Conservation (phyloP, 306 rosid genomes). For the Adenanthera pavonina region DNA sequence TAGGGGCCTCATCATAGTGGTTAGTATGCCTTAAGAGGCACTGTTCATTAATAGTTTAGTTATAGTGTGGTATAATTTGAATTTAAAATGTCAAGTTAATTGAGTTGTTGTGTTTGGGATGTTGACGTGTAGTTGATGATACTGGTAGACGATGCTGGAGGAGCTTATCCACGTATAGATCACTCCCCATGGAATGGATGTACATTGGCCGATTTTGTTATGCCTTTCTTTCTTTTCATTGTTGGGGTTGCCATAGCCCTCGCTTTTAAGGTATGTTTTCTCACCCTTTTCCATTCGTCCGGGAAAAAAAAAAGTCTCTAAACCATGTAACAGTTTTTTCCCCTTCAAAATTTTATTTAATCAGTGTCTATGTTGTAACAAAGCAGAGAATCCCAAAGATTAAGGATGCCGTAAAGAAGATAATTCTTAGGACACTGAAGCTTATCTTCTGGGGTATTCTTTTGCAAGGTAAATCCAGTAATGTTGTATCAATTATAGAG, state of each 20-base stretch:
- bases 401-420: slow-evolving; percentile 51
- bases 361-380: not conserved
- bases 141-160: slow-evolving; percentile 76
- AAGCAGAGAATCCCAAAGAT: slow-evolving; percentile 54
- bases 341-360: not conserved
- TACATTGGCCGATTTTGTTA: slow-evolving; percentile 76
- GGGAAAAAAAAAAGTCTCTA: no score
- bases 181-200: slow-evolving; percentile 88
- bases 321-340: no score
- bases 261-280: slow-evolving; percentile 60
- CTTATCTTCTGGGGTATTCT: slow-evolving; percentile 77
- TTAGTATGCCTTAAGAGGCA: slow-evolving; percentile 8
- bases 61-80: not conserved
- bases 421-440: slow-evolving; percentile 61
- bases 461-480: slow-evolving; percentile 59
- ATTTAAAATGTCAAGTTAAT: not conserved
- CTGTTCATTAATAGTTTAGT: not conserved
- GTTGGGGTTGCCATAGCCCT: slow-evolving; percentile 78
- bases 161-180: slow-evolving; percentile 65
- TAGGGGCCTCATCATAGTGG: slow-evolving; percentile 83
- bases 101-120: not conserved
- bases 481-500: not conserved
- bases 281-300: not conserved
- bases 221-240: slow-evolving; percentile 86
- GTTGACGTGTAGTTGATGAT: slow-evolving; percentile 57